Conservation (phyloP, 2,329 filamentous ascomycete species). For the Fusarium sp. region DNA sequence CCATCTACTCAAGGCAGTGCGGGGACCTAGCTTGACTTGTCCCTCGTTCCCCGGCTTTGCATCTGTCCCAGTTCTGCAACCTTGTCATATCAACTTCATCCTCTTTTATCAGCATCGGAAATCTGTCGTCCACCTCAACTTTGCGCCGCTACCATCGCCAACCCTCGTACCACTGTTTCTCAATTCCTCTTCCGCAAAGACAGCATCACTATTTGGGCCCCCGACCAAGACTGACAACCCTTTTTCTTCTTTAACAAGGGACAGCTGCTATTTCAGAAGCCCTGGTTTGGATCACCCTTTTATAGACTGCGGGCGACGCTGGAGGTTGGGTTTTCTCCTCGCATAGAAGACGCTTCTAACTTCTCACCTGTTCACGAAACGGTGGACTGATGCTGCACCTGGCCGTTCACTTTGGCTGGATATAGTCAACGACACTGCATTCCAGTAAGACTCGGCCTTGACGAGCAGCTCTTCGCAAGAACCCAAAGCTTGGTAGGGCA, state of each 20-base stretch:
- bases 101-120: constrained; percentile 37
- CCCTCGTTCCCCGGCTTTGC: constrained; percentile 40
- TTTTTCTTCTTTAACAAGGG: constrained; percentile 14
- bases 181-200: constrained; percentile 7
- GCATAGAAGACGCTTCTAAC: constrained; percentile 10
- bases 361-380: constrained; percentile 10
- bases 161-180: constrained; percentile 13
- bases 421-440: constrained; percentile 4
- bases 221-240: constrained; percentile 11
- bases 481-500: constrained; percentile 2
- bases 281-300: constrained; percentile 25
- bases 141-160: constrained; percentile 12
- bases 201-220: constrained; percentile 7
- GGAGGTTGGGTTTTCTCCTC: constrained; percentile 16
- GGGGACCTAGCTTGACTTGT: constrained; percentile 42
- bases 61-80: constrained; percentile 44
- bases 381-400: constrained; percentile 9
- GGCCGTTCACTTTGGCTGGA: not conserved
- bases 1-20: constrained; percentile 36
- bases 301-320: constrained; percentile 14
- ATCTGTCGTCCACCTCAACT: constrained; percentile 23
- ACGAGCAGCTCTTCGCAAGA: not conserved
- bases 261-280: constrained; percentile 17
- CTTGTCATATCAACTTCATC: constrained; percentile 41
- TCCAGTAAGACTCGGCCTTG: constrained; percentile 3